Percentiles rank a stretch among this genome's conserved stretches.
Conservation (phyloP, 1,284 basidiomycete species). For the Papiliotrema fonsecae region DNA sequence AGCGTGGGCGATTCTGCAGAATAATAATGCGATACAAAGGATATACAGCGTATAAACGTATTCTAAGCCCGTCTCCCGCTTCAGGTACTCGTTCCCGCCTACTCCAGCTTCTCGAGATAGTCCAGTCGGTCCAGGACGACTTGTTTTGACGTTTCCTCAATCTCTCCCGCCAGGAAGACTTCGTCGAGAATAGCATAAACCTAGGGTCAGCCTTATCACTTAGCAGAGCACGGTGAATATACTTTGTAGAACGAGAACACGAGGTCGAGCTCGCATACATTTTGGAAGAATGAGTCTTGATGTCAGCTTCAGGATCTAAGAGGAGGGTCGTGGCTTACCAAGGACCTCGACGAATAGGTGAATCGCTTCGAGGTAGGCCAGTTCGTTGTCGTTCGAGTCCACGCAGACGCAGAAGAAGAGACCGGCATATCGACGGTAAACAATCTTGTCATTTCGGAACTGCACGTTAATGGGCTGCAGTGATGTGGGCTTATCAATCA, state of each 20-base stretch:
- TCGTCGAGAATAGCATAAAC: slow-evolving; percentile 97
- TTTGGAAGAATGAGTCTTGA: slow-evolving; percentile 92
- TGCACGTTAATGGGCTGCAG: slow-evolving; percentile 47
- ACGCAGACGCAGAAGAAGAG: slow-evolving; percentile 98
- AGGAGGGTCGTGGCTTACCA: slow-evolving; percentile 54
- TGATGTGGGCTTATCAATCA: no score
- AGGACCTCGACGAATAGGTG: slow-evolving; percentile 98
- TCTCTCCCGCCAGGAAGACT: slow-evolving; percentile 96
- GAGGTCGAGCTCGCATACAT: slow-evolving; percentile 92
- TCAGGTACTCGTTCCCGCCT: no score
- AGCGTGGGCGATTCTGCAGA: no score
- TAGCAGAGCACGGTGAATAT: not conserved
- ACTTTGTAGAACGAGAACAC: slow-evolving; percentile 99
- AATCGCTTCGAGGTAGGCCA: slow-evolving; percentile 94
- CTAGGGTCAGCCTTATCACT: slow-evolving; percentile 45
- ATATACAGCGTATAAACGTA: no score
- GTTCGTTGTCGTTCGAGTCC: slow-evolving; percentile 95
- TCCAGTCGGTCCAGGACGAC: slow-evolving; percentile 87
- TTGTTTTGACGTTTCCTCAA: slow-evolving; percentile 95
- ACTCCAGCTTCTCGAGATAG: slow-evolving; percentile 84
- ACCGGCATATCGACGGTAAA: slow-evolving; percentile 92
- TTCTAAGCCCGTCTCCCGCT: no score
- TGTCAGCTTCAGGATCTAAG: not conserved
- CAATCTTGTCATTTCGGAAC: slow-evolving; percentile 93
- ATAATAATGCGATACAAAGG: no score